Evolutionary conservation across 2,329 filamentous ascomycete species (phyloP).

Genomic region (Colletotrichum sp.): DNA sequence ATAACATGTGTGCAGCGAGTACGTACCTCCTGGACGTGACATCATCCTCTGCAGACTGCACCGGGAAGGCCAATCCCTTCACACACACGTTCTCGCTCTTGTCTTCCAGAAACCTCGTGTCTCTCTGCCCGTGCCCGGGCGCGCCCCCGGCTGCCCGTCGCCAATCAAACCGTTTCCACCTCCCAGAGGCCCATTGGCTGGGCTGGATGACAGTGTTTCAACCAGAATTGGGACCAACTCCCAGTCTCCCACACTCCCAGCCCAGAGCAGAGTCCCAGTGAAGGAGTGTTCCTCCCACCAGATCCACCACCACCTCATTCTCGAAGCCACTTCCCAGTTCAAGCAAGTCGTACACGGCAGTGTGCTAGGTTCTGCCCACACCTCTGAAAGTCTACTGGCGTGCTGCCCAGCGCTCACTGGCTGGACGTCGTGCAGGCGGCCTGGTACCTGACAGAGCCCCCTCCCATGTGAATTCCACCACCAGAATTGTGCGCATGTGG

Average conservation of each 20-base stretch:
- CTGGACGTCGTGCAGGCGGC: neutral
- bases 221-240: conserved; percentile 15
- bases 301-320: neutral
- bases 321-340: conserved; percentile 8
- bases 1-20: neutral
- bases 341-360: neutral
- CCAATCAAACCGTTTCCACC: conserved; percentile 21
- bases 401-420: neutral
- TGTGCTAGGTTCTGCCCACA: neutral
- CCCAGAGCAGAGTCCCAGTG: neutral
- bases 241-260: neutral
- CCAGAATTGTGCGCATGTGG: neutral
- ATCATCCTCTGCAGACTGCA: neutral
- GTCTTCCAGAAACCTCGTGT: conserved; percentile 19
- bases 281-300: conserved; percentile 1
- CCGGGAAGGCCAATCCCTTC: neutral
- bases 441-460: conserved; percentile 1
- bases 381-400: neutral
- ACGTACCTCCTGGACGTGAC: conserved; percentile 3
- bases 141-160: neutral
- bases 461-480: conserved; percentile 6
- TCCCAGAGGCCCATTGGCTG: conserved; percentile 3
- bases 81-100: conserved; percentile 9
- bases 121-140: conserved; percentile 10
- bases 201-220: conserved; percentile 14